Base-by-base conservation (phyloP, 2,329 filamentous ascomycete species). In the Aureobasidium sp. region DNA sequence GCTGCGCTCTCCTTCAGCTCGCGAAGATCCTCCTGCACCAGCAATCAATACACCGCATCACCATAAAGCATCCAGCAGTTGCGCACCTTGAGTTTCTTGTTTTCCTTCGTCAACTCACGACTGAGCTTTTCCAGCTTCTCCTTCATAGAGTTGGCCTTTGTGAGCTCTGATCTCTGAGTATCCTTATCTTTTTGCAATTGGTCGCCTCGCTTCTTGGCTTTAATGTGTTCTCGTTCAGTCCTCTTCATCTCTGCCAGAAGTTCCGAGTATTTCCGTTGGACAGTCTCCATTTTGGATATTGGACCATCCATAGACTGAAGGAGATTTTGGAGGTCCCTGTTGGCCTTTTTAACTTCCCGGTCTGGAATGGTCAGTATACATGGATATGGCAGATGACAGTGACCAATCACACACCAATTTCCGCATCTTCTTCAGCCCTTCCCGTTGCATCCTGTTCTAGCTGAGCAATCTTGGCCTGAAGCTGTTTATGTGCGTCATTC, bases 101-200 rank as follows among this genome's bases (percentile, higher is more conserved):
- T 99, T 72, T 99, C 94, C 70, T 93, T 89, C 64, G 95, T 94
- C 61, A 99, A 82, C 75, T 99, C 94, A 62, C 94, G 83, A 70
- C 92, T 97, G 36, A 99, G 80, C 73, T 97, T 99, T 76, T 99
- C 94, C 50, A 99, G 80, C 77, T 97, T 97, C 74, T 97, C 92
- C 75, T 96, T 97, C 72, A 97, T 85, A 1, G 87, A 89, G 23
- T 89, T 87, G 26, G 92, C 93, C 77, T 96, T 96, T 77, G 86
- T 93, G 62, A 96, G 80, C 73, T 99, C 94, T 51, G 87, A 89
- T 69, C 91, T 86, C 62, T 89, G 88, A 67, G 90, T 87, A 73
- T 99, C 94, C 74, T 96, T 95, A 70, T 99, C 94, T 74, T 97
- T 99, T 75, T 99, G 94, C 61, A 99, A 77, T 70, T 91, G 88